Conservation (phyloP, 495 filamentous ascomycete species). For the Oidiodendron maius region DNA sequence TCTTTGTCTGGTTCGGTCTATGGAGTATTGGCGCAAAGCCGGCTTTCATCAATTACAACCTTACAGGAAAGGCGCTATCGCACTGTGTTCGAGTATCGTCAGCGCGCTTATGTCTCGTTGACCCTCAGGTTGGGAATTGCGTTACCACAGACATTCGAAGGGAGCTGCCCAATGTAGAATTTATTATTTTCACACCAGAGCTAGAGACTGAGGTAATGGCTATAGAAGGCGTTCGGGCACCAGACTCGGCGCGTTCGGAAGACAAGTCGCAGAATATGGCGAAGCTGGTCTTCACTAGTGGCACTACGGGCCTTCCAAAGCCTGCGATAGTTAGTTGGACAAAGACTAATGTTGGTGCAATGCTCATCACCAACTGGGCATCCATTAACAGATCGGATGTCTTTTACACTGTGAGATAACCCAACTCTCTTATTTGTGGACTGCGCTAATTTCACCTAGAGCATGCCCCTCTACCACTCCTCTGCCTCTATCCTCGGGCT, state of each 20-base stretch:
- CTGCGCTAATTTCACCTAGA: constrained; percentile 36
- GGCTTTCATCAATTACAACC: constrained; percentile 94
- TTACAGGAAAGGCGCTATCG: constrained; percentile 65
- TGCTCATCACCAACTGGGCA: constrained; percentile 54
- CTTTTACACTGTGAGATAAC: constrained; percentile 68
- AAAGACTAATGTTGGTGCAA: constrained; percentile 50
- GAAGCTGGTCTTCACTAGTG: constrained; percentile 77
- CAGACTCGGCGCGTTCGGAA: constrained; percentile 53
- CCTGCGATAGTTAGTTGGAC: constrained; percentile 78
- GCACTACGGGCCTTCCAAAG: constrained; percentile 90
- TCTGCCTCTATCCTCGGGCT: constrained; percentile 73
- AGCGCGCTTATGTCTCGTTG: constrained; percentile 66
- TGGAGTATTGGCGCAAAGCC: constrained; percentile 87
- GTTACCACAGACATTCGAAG: constrained; percentile 40
- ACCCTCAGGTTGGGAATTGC: constrained; percentile 53
- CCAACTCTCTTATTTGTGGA: neutral
- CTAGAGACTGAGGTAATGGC: constrained; percentile 55
- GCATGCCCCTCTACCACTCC: constrained; percentile 93
- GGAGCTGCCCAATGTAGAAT: constrained; percentile 40
- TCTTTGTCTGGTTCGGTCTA: constrained; percentile 79
- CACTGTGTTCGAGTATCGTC: constrained; percentile 74
- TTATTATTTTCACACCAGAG: constrained; percentile 57
- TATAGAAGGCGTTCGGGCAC: constrained; percentile 52
- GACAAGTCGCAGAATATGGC: constrained; percentile 52
- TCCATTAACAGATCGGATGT: constrained; percentile 54